Evolutionary conservation across 345 rosid genomes (phyloP), one percentile per base, ranked within the genome.

Genomic region (Kernera saxatilis): DNA sequence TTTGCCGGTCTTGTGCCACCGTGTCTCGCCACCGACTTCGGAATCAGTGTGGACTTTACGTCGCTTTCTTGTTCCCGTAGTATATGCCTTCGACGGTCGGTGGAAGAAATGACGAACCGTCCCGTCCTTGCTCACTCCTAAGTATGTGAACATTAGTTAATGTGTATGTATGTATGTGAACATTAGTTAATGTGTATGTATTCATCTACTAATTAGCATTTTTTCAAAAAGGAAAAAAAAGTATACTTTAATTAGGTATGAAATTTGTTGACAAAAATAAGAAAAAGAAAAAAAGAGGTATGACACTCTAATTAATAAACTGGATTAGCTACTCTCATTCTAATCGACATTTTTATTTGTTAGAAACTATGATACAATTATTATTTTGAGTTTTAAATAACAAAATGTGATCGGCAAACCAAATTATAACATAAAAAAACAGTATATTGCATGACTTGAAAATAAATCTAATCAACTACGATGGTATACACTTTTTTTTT

Each of bases 1-100:
- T 77, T 94, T 94, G 1, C 99, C 99, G 4, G 99, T 94, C 74
- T 94, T 94, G 74, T 93, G 98, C 98, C 98, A 93, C 67, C 98
- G 74, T 30, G 98, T 93, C 81, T 93, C 98, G 0, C 97, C 88
- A 1, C 88, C 81, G n/a, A 71, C 72, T 13, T 77, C 96, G 2
- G 82, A 64, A 21, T 91, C 93, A 0, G 96, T 83, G 77, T 87
- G 90, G 27, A 94, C 96, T 78, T 94, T 94, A 44, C 99, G 84
- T 25, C 99, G 79, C 67, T 94, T 94, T 69, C 99, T 77, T 30
- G 96, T 94, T 25, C 99, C 99, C 0, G 99, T 94, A 10, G 95
- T 94, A 84, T 94, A 94, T 17, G 99, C 99, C 68, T 89, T 94
- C 5, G 99, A 94, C 2, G 99, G 99, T 15, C 99, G 88, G 80